Base-by-base conservation (phyloP, 129 eudicot species). In the Heracleum sosnowskyi region DNA sequence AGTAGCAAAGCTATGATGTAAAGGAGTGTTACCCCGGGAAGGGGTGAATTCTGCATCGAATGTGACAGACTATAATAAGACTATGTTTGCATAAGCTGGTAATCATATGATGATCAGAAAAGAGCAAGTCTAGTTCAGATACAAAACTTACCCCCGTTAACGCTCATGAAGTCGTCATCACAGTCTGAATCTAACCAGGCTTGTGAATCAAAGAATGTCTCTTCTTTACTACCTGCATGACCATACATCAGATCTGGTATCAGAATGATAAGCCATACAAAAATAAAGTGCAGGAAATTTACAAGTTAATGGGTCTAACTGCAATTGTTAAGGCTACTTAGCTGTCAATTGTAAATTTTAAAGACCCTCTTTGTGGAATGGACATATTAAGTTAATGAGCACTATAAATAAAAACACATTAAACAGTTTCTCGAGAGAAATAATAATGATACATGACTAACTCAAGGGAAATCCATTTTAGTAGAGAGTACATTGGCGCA, bases 151-250 rank as follows among this genome's bases (percentile, higher is more conserved):
- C 87, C 87, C 1, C 87, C 87, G 29, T 81, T 84, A 28, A 84
- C 87, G 36, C 87, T 84, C 44, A 71, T 63, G 79, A 84, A 84
- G 71, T 84, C 87, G 53, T 84, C 87, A 13, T 84, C 87, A 74
- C 87, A 84, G 46, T 84, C 87, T 2, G 87, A 84, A 20, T 84
- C 87, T 66, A 84, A 82, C 87, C 87, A 84, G 62, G 73, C 79
- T 77, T 81, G 87, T 34, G 87, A 80, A 77, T 84, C 87, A 53
- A 77, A 84, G 64, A 84, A 84, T 47, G 82, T 39, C 24, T 84
- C 87, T 40, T 81, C 87, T 74, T 49, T 84, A 60, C 87, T 84
- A 51, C 87, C 87, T 84, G 82, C 73, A 75, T 26, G 35, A 53
- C 68, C n/a, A 26, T 37, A 40, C 9, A 72, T 79, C 17, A 72